Evolutionary conservation across 139 green algal species (phyloP).

Genomic region (Volvox africanus): DNA sequence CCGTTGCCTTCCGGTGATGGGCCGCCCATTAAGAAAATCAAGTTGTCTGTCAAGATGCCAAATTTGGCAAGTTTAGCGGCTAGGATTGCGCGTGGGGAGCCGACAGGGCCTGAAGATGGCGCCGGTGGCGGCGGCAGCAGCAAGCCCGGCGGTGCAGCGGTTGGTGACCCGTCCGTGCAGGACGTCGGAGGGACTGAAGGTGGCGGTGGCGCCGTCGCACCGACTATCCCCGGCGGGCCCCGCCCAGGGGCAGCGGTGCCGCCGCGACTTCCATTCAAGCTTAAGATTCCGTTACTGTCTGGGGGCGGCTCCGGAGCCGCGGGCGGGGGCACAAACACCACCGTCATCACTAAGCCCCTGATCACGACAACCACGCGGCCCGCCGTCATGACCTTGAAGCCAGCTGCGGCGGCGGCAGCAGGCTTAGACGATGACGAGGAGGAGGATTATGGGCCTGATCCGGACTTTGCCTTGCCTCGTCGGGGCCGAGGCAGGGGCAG

Average conservation of each 20-base stretch:
- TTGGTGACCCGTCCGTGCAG: neutral
- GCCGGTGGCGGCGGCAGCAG: neutral
- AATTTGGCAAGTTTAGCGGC: slow-evolving; percentile 36
- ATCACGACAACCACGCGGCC: slow-evolving; percentile 23
- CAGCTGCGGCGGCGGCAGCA: neutral
- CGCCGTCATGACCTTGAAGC: neutral
- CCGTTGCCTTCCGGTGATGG: slow-evolving; percentile 1
- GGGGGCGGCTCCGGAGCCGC: neutral
- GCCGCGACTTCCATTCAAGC: slow-evolving; percentile 11
- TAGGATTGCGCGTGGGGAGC: slow-evolving; percentile 20
- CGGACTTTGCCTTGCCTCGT: slow-evolving; percentile 10
- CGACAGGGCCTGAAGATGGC: neutral
- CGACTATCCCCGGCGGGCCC: neutral
- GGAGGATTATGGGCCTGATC: slow-evolving; percentile 44
- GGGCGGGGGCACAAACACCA: neutral
- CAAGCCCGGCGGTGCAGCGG: neutral
- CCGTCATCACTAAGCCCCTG: neutral
- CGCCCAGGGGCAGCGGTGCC: neutral
- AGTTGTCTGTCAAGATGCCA: slow-evolving; percentile 29
- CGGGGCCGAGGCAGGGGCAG: neutral
- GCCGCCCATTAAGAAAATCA: slow-evolving; percentile 27
- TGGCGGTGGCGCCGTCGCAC: neutral
- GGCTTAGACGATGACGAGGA: neutral
- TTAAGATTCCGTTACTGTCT: neutral
- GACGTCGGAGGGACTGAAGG: neutral